Base-by-base conservation (phyloP, 306 rosid species). In the Fragaria ananassa region DNA sequence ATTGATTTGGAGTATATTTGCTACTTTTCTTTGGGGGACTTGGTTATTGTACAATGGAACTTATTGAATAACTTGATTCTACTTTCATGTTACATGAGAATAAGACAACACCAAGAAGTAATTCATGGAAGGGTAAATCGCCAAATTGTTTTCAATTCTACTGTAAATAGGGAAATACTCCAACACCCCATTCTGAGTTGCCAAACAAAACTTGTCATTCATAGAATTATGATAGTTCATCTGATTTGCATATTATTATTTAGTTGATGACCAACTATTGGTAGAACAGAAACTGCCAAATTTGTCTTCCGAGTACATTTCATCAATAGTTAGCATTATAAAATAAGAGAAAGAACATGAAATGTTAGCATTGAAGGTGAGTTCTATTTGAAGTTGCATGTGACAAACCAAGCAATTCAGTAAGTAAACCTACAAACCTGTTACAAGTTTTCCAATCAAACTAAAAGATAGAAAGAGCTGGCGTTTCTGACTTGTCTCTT, bases 401-500 rank as follows among this genome's bases (percentile, higher is more conserved):
- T 12, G 39, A 68, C 35, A 44, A 9, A 21, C 35, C 56, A 6
- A 6, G 51, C 19, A 12, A 44, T 44, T 31, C 54, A 21, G 19
- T 11, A 41, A 68, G n/a, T 42, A 21, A 23, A 31, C 42, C 11
- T 14, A 62, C 68, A 31, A 62, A 13, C 56, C 54, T 21, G 56
- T 68, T 56, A 68, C 72, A 68, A 44, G 72, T 68, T 68, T 13
- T 10, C 19, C 35, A 68, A 23, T 68, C 72, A 68, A 23, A 14
- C 79, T 72, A 47, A 77, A 53, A 57, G 63, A 10, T 72, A 74
- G 64, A 13, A 74, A 69, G 65, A 68, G 15, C 76, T 2, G 78
- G 50, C 69, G 73, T 78, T 72, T 83, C 75, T 78, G 72, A 51
- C 81, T 80, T 77, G 91, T 83, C 86, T 76, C 62, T 83, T 76